These are phyloP conservation scores for Paxillus ammoniavirescens DNA, from an alignment of 768 basidiomycete species.

Conservation along the genomic window DNA sequence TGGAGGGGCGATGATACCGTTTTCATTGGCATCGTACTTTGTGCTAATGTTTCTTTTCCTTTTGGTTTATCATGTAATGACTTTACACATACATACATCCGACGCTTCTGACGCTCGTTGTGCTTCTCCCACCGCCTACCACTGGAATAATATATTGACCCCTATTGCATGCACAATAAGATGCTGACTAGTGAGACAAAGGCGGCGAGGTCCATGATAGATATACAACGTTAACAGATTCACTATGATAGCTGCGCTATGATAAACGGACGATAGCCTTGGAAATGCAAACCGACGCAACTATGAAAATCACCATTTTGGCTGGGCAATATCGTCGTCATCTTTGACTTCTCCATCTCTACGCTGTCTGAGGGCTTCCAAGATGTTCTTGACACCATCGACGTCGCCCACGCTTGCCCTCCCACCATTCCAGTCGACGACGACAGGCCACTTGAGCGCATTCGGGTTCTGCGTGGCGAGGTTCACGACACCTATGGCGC, in stretches of 20 bases:
- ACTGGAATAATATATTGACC: no score
- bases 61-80: background rate
- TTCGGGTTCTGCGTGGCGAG: slow-evolving; percentile 56
- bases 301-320: slow-evolving; percentile 57
- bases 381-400: slow-evolving; percentile 63
- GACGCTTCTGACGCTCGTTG: background rate
- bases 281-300: background rate
- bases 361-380: slow-evolving; percentile 63
- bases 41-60: background rate
- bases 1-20: background rate
- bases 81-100: background rate
- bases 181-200: no score
- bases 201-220: no score
- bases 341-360: slow-evolving; percentile 63
- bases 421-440: slow-evolving; percentile 75
- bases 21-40: background rate
- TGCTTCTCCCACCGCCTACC: background rate
- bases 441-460: slow-evolving; percentile 74
- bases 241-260: background rate
- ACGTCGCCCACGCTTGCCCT: slow-evolving; percentile 63
- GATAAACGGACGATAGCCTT: background rate
- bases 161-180: no score
- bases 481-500: slow-evolving; percentile 43
- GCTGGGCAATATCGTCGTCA: slow-evolving; percentile 37
- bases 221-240: no score